Conservation (phyloP, 139 green algal species). For the Tetraselmis chui region DNA sequence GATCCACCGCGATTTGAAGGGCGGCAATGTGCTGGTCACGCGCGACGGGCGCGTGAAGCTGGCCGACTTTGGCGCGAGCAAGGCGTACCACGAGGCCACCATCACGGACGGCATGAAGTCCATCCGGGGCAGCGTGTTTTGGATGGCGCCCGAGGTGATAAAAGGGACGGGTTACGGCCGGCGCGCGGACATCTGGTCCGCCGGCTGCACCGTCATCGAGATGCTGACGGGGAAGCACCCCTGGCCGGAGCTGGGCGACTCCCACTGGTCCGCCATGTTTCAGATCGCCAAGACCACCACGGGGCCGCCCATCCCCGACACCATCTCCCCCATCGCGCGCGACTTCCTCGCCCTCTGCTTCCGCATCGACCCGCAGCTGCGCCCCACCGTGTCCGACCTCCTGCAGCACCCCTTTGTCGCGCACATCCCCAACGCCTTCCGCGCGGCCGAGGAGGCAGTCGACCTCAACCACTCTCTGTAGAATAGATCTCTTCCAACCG, state of each 20-base stretch:
- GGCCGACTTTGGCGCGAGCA: slow-evolving; percentile 44
- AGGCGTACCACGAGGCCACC: slow-evolving; percentile 24
- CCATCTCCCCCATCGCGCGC: slow-evolving; percentile 2
- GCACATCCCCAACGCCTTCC: too few species aligned
- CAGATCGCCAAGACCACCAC: slow-evolving; percentile 23
- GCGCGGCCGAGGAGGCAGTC: too few species aligned
- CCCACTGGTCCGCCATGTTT: slow-evolving; percentile 44
- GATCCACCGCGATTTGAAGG: slow-evolving; percentile 49
- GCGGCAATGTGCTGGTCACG: slow-evolving; percentile 39
- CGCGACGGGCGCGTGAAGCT: slow-evolving; percentile 39
- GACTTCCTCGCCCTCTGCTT: slow-evolving; percentile 37
- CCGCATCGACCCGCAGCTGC: not conserved
- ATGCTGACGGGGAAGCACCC: slow-evolving; percentile 37
- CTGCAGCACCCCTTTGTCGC: slow-evolving; percentile 18
- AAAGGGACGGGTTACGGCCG: slow-evolving; percentile 35
- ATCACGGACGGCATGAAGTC: slow-evolving; percentile 29
- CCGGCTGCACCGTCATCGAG: slow-evolving; percentile 42
- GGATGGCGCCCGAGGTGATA: slow-evolving; percentile 40
- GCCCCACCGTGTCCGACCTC: slow-evolving; percentile 7
- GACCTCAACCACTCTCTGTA: too few species aligned
- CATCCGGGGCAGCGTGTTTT: slow-evolving; percentile 32
- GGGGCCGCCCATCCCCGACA: slow-evolving; percentile 11
- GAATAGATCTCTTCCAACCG: too few species aligned
- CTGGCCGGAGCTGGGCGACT: slow-evolving; percentile 39
- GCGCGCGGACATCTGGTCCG: slow-evolving; percentile 38